Base-by-base conservation (phyloP, 192 early-diverging fungal species). In the Coemansia erecta region DNA sequence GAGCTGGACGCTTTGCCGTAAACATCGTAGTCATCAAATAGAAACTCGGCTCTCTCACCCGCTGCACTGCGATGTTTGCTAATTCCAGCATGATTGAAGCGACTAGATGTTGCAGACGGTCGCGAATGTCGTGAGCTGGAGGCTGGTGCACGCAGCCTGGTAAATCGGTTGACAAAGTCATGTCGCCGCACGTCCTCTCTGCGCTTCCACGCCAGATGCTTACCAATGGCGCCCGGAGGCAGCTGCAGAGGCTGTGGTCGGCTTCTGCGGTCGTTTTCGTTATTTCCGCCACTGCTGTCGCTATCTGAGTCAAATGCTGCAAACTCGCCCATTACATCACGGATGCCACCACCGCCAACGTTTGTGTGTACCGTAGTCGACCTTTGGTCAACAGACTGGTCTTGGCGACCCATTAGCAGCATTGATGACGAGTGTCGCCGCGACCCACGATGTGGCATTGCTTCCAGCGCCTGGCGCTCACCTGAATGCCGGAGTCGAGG, bases 271-370 rank as follows among this genome's bases (percentile, higher is more conserved):
- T 22, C 28, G 22, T 24, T 23, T 11, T n/a, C 21, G 8, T 46
- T 9, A 4, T 7, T 31, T 0, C 26, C 37, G 21, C 31, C 44
- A 4, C 46, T 50, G 22, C 9, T 17, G 6, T 68, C 70, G 51
- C 57, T 57, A 35, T 69, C 70, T n/a, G 76, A 79, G n/a, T 73
- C 69, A 12, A 79, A 41, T 24, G 63, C 70, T 13, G 76, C 70
- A 58, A 79, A 79, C 51, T 79, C 76, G 39, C 47, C 43, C 59
- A 79, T 79, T 10, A 79, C 70, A 3, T 63, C 64, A 13, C 56
- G 58, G n/a, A 78, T 56, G 41, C 3, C 70, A 33, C 31, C 48
- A 8, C 48, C 10, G 24, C 11, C 48, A 28, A 28, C 24, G 15
- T 28, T 14, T 37, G 35, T 7, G 8, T 37, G 35, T 28, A 17